Percentiles rank a stretch among this genome's conserved stretches.
Evolutionary conservation across 495 filamentous ascomycete species (phyloP).

Genomic region (Neurospora intermedia): DNA sequence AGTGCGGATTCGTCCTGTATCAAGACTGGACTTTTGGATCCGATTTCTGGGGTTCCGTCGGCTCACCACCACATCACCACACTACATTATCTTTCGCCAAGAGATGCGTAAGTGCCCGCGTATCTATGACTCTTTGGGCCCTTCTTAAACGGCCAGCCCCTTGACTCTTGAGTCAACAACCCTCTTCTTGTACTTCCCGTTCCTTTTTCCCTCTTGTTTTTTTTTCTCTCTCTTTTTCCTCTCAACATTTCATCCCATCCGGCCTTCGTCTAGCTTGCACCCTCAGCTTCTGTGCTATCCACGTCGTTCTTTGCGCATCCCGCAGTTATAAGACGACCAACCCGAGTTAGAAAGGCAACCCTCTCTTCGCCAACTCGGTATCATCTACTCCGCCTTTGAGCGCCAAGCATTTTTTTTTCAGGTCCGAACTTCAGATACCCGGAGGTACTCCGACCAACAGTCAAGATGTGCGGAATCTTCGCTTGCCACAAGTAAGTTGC

Average conservation of each 20-base stretch:
- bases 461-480: constrained; percentile 74
- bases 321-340: not conserved
- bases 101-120: not conserved
- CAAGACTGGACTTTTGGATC: not conserved
- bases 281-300: constrained; percentile 1
- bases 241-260: constrained; percentile 15
- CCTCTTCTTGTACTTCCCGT: not conserved
- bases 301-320: not conserved
- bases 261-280: constrained; percentile 5
- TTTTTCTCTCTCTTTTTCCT: constrained; percentile 12
- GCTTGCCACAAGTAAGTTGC: constrained; percentile 75
- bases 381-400: constrained; percentile 16
- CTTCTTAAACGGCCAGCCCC: not conserved
- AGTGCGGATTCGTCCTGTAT: not conserved
- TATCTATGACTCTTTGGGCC: not conserved
- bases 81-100: not conserved
- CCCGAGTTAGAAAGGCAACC: constrained; percentile 15
- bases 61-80: not conserved
- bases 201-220: not conserved
- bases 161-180: not conserved
- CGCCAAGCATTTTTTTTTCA: constrained; percentile 8
- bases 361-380: constrained; percentile 13
- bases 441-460: not conserved
- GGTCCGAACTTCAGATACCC: constrained; percentile 1
- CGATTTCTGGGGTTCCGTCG: not conserved